Evolutionary conservation across 768 basidiomycete genomes (phyloP).

Genomic region (Phaeotremella fagi): DNA sequence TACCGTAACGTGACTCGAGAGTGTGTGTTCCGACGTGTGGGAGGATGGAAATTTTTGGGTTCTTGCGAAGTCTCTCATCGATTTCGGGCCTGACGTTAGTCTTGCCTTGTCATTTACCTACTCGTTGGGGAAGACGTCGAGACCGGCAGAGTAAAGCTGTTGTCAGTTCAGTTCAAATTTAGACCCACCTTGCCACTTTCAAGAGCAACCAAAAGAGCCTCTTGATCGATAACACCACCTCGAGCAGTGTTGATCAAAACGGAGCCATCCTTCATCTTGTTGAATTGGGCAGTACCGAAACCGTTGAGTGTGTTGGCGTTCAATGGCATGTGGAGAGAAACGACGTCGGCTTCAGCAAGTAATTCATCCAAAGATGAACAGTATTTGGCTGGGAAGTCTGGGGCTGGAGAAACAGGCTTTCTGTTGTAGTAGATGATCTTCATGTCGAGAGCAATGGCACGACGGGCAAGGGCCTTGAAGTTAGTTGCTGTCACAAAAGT

Average conservation of each 20-base stretch:
- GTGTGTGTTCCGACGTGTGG: slow-evolving; percentile 73
- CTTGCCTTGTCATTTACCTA: not conserved
- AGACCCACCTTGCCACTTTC: slow-evolving; percentile 77
- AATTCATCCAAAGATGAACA: slow-evolving; percentile 60
- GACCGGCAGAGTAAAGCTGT: slow-evolving; percentile 73
- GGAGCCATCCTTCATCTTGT: slow-evolving; percentile 68
- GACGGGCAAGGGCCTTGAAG: slow-evolving; percentile 56
- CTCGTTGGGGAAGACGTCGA: slow-evolving; percentile 84
- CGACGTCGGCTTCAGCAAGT: slow-evolving; percentile 67
- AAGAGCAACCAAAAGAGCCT: slow-evolving; percentile 75
- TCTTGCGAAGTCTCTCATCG: slow-evolving; percentile 72
- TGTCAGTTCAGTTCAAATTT: not conserved
- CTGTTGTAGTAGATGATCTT: slow-evolving; percentile 69
- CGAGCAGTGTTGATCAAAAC: slow-evolving; percentile 82
- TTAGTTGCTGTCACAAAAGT: slow-evolving; percentile 60
- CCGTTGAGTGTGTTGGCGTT: slow-evolving; percentile 65
- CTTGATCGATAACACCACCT: slow-evolving; percentile 86
- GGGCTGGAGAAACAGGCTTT: slow-evolving; percentile 54
- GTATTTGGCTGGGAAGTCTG: slow-evolving; percentile 69
- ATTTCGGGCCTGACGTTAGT: slow-evolving; percentile 55
- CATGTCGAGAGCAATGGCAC: slow-evolving; percentile 74
- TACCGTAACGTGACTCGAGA: slow-evolving; percentile 15
- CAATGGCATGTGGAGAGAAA: slow-evolving; percentile 81
- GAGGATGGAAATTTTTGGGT: slow-evolving; percentile 75
- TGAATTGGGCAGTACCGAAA: slow-evolving; percentile 70